Percentiles rank a stretch among this genome's conserved stretches.
These are phyloP conservation scores for Syzygium grande DNA, from an alignment of 345 rosid genomes.

Conservation along the genomic window DNA sequence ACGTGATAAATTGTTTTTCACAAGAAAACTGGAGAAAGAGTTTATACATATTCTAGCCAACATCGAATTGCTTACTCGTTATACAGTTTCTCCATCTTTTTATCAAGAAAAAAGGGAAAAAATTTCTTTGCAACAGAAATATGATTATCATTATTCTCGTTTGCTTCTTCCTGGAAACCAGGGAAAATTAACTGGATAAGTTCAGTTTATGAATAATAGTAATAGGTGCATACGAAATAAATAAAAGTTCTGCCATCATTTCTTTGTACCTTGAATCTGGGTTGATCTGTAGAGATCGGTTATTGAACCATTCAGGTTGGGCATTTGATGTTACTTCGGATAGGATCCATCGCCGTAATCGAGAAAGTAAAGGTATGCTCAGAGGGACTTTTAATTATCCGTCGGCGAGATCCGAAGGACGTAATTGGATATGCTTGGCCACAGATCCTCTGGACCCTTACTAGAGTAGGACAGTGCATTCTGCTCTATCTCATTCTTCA, in stretches of 20 bases:
- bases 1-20: not conserved
- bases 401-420: constrained; percentile 38
- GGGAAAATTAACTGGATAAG: not conserved
- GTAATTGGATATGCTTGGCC: constrained; percentile 88
- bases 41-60: not conserved
- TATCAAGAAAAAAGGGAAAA: not conserved
- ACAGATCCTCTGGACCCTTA: constrained; percentile 52
- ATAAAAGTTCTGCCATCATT: not conserved
- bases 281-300: constrained; percentile 42
- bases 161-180: not conserved
- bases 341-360: constrained; percentile 97
- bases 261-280: constrained; percentile 51
- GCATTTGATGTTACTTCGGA: constrained; percentile 70
- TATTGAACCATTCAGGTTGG: constrained; percentile 73
- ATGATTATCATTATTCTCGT: not conserved
- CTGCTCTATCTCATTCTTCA: constrained; percentile 40
- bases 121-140: not conserved
- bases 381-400: constrained; percentile 15
- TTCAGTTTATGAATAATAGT: not conserved
- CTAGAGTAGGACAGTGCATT: constrained; percentile 39
- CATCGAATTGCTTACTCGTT: not conserved
- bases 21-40: not conserved
- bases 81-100: not conserved
- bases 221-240: not conserved
- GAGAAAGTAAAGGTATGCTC: constrained; percentile 60